Percentiles rank a stretch among this genome's conserved stretches.
Conservation (phyloP, 176 grass and related monocot species). For the Zoysia pacifica region DNA sequence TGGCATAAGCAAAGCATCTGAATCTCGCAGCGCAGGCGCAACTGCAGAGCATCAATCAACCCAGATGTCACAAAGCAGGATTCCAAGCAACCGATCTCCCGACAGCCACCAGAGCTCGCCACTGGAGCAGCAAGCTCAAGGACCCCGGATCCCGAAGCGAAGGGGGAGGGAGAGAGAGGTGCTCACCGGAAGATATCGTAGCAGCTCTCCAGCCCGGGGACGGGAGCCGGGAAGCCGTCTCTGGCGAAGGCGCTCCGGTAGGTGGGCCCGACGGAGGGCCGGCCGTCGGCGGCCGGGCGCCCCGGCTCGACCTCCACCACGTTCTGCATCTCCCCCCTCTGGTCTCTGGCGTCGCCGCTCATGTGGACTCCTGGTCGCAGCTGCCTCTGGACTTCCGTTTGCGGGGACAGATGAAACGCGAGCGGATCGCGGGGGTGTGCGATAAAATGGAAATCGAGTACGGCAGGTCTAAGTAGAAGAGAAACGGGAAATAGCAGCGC, state of each 20-base stretch:
- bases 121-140: constrained; percentile 9
- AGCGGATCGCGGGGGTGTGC: not conserved
- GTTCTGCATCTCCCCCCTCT: constrained; percentile 57
- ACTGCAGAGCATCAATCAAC: not conserved
- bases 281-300: constrained; percentile 44
- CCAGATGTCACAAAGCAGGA: not conserved
- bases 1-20: constrained; percentile 29
- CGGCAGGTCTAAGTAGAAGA: constrained; percentile 4
- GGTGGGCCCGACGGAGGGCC: constrained; percentile 65
- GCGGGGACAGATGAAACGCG: not conserved
- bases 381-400: not conserved
- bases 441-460: constrained; percentile 38
- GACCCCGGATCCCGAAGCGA: not conserved
- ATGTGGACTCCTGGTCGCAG: not conserved
- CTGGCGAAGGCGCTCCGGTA: constrained; percentile 78
- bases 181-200: constrained; percentile 93
- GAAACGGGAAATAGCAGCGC: not conserved
- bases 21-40: not conserved
- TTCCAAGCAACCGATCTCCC: not conserved
- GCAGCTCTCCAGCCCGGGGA: constrained; percentile 69
- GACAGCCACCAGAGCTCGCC: not conserved
- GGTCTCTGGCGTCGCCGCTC: not conserved
- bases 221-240: constrained; percentile 69
- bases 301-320: constrained; percentile 84
- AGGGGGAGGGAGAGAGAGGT: not conserved